Evolutionary conservation across 164 flowering plant genomes (phyloP).

Genomic region (Liriodendron chinense): DNA sequence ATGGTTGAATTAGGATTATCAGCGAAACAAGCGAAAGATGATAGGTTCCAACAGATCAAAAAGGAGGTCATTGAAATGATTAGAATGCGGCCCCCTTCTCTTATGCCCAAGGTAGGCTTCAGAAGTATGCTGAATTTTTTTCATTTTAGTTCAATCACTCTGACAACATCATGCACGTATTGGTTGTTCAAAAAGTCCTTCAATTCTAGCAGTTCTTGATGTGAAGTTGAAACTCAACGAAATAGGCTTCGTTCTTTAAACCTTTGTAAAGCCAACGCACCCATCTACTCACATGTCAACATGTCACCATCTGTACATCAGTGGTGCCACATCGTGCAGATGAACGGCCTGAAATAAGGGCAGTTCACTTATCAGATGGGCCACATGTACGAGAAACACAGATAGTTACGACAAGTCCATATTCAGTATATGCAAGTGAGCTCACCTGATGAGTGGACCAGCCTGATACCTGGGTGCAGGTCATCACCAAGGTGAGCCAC

Average conservation of each 20-base stretch:
- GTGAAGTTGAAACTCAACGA: background rate
- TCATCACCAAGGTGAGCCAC: background rate
- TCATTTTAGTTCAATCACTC: background rate
- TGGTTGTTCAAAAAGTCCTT: background rate
- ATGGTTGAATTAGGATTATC: constrained; percentile 69
- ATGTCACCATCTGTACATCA: too few relatives aligned
- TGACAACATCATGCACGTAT: background rate
- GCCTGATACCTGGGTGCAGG: background rate
- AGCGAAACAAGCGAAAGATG: constrained; percentile 78
- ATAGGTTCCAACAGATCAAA: constrained; percentile 70
- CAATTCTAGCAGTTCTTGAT: background rate
- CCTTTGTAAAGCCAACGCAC: background rate
- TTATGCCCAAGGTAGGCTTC: constrained; percentile 56
- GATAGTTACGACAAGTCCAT: background rate
- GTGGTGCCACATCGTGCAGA: too few relatives aligned
- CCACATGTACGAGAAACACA: background rate
- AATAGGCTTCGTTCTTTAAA: background rate
- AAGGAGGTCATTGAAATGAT: constrained; percentile 86
- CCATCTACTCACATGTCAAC: background rate
- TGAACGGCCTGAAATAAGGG: background rate
- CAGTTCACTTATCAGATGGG: background rate
- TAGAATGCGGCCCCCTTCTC: constrained; percentile 32
- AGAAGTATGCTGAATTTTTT: background rate
- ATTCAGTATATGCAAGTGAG: background rate
- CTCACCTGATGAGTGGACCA: background rate